Evolutionary conservation across 352 stramenopile species (phyloP), one percentile per base, ranked within the genome.

Genomic region (Elongisporangium senticosum): DNA sequence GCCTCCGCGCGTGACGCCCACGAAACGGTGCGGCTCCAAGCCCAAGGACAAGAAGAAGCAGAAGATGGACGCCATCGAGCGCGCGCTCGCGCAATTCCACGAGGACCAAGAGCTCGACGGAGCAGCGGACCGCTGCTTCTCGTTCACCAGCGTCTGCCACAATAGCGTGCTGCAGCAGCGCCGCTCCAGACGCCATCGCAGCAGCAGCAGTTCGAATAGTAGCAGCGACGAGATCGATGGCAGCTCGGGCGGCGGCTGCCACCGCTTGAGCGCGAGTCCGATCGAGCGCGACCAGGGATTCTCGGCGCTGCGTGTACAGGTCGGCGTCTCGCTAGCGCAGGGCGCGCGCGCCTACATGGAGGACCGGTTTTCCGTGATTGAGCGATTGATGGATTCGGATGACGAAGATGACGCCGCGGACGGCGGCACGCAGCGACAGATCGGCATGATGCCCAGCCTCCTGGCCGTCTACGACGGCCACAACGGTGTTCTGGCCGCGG

Each of bases 271-370:
- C 28, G 28, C 28, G 28, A 39, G 28, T 39, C 28, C 28, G 7
- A 6, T 6, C 28, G 53, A 62, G 24, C 24, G 53, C 43, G 55
- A 50, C 0, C 19, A 22, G 7, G 37, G 20, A 5, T 21, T 28
- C 19, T 47, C 53, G 19, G 24, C 55, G 2, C 75, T 86, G 67
- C 67, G 69, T n/a, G 63, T 85, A 7, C 71, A 72, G 33, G 70
- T 88, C 17, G 76, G 76, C 10, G 63, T 86, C 0, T 69, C 78
- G 15, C 51, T 73, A 0, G 78, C 80, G 10, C 83, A 93, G 62
- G 83, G 83, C 15, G 78, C 80, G 7, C 74, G 83, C 15, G 68
- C 69, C 39, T 93, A 93, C 67, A 93, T 93, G 83, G 83, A 93
- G 68, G 83, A 93, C 58, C 77, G 79, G 1, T 87, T 79, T 53